Evolutionary conservation across 495 filamentous ascomycete genomes (phyloP).

Genomic region (Immersiella caudata): DNA sequence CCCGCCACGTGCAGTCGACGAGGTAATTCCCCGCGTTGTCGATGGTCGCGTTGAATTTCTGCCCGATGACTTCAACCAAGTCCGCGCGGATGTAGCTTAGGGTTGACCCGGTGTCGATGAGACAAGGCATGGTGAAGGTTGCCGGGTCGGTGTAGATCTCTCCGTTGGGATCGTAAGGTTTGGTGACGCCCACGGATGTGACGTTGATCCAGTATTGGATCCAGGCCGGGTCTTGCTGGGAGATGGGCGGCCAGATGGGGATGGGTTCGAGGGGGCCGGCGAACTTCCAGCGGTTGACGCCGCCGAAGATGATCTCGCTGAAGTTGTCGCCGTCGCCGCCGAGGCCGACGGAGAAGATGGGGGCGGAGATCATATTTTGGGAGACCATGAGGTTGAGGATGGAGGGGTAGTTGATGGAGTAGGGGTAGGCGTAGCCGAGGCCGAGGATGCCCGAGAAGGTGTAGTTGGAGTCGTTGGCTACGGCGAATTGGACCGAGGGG

Average conservation of each 20-base stretch:
- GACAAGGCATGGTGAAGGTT: conserved; percentile 40
- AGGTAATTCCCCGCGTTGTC: conserved; percentile 42
- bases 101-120: conserved; percentile 49
- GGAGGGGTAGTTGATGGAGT: conserved; percentile 61
- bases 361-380: conserved; percentile 64
- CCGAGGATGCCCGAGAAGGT: conserved; percentile 48
- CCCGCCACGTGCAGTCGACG: conserved; percentile 42
- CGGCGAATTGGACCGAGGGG: conserved; percentile 38
- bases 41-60: conserved; percentile 38
- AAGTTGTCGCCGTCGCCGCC: conserved; percentile 50
- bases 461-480: conserved; percentile 46
- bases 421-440: conserved; percentile 44
- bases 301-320: conserved; percentile 50
- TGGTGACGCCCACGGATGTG: conserved; percentile 45
- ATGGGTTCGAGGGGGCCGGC: conserved; percentile 46
- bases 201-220: conserved; percentile 49
- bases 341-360: conserved; percentile 72
- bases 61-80: conserved; percentile 41
- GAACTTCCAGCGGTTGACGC: conserved; percentile 48
- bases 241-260: conserved; percentile 46
- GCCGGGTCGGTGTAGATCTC: conserved; percentile 34
- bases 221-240: conserved; percentile 40
- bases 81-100: conserved; percentile 46
- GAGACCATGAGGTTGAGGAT: conserved; percentile 66
- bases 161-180: conserved; percentile 31